Base-by-base conservation (phyloP, 371 early-diverging fungal genomes). In the Amoeboaphelidium protococcarum region DNA sequence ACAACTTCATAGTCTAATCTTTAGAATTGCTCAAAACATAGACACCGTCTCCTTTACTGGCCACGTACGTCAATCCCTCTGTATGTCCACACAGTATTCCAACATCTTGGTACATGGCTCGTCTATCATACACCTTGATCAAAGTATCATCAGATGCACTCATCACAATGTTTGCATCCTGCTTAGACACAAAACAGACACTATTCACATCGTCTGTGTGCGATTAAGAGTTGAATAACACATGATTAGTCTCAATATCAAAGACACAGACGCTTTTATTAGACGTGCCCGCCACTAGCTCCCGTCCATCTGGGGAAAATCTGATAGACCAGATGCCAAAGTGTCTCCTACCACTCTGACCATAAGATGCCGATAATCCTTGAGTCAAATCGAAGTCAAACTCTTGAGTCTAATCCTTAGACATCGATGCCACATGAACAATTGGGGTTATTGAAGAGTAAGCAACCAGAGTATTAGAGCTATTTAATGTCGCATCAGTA, bases 61-160 rank as follows among this genome's bases (percentile, higher is more conserved):
- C 52, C 1, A 77, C 64, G 52, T 62, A 71, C 0, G 75, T 77
- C 43, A 77, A 58, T 0, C 78, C 78, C 50, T 72, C 74, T 0
- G 74, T 64, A 53, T 77, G 78, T 1, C 78, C 78, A 1, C 67
- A 56, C 6, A 77, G 55, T 1, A 71, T 59, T 12, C 77, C 77
- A 10, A 66, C 60, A n/a, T n/a, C n/a, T n/a, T n/a, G n/a, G n/a
- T n/a, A n/a, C n/a, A n/a, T n/a, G n/a, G n/a, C n/a, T n/a, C n/a
- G n/a, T n/a, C n/a, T n/a, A n/a, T n/a, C n/a, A n/a, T n/a, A n/a
- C n/a, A n/a, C n/a, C n/a, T n/a, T n/a, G n/a, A n/a, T n/a, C n/a
- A n/a, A n/a, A n/a, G n/a, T n/a, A n/a, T n/a, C n/a, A n/a, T n/a
- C n/a, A n/a, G n/a, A n/a, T n/a, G n/a, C n/a, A n/a, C n/a, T n/a